Percentiles rank a stretch among this genome's conserved stretches.
phyloP scores from a whole-genome alignment of 345 rosid genomes.

The Litchi chinensis region DNA sequence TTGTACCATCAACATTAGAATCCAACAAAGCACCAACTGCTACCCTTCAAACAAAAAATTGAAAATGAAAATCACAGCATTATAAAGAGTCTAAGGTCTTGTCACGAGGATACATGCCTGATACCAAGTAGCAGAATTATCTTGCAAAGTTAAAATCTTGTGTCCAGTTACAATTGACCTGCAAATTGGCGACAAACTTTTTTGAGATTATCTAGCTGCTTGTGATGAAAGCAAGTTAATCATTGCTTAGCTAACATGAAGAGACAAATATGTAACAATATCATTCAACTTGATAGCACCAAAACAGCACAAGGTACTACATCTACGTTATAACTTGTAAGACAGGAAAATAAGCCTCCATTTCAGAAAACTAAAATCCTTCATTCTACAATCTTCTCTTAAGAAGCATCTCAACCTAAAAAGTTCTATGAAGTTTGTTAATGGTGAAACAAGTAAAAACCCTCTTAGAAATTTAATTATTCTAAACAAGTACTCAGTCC shows the following conservation, averaged over 20 bases:
- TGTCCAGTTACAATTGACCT: background rate
- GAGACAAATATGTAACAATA: too few relatives aligned
- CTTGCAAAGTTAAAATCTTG: too few relatives aligned
- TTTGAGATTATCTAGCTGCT: constrained; percentile 1
- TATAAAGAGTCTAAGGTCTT: background rate
- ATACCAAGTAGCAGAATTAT: constrained; percentile 4
- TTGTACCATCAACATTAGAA: too few relatives aligned
- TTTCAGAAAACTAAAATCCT: background rate
- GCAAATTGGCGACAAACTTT: background rate
- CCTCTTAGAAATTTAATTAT: too few relatives aligned
- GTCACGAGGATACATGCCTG: background rate
- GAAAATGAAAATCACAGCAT: background rate
- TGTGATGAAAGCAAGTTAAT: background rate
- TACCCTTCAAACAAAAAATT: background rate
- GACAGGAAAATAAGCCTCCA: background rate
- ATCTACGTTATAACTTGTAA: background rate
- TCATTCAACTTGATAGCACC: too few relatives aligned
- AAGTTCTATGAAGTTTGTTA: background rate
- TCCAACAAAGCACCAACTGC: background rate
- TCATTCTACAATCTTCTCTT: background rate
- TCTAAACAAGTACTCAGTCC: constrained; percentile 6
- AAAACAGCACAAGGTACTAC: background rate
- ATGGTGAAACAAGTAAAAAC: background rate
- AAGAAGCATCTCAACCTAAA: background rate
- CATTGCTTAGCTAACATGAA: background rate